Evolutionary conservation across 2,329 filamentous ascomycete genomes (phyloP).

Genomic region (Colletotrichum sojae): DNA sequence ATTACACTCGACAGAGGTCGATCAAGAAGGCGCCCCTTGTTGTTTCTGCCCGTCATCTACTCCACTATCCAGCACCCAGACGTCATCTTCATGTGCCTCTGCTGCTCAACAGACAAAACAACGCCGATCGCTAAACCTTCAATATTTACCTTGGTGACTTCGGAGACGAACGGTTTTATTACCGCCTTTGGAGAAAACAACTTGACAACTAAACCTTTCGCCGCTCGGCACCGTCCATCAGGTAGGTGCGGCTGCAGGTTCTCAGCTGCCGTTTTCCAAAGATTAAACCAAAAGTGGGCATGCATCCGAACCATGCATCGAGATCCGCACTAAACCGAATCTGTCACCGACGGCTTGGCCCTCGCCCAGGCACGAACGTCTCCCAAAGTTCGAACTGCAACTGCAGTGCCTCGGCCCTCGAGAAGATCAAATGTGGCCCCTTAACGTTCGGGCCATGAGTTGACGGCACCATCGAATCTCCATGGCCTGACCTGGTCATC

Average conservation of each 20-base stretch:
- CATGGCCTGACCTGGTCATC: no score
- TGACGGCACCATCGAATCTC: no score
- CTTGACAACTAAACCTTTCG: neutral
- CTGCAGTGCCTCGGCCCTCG: neutral
- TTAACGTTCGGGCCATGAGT: no score
- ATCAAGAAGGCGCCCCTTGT: neutral
- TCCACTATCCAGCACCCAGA: conserved; percentile 18
- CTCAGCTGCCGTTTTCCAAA: neutral
- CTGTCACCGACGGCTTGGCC: neutral
- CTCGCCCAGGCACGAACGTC: neutral
- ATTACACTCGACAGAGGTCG: neutral
- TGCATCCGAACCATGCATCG: neutral
- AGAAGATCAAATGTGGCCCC: neutral
- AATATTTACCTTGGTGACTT: neutral
- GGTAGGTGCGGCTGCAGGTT: neutral
- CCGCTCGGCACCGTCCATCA: neutral
- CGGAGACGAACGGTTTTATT: neutral
- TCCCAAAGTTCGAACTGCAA: neutral
- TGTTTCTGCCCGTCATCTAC: conserved; percentile 1
- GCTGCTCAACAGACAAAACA: neutral
- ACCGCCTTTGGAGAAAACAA: neutral
- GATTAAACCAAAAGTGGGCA: neutral
- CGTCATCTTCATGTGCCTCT: conserved; percentile 9
- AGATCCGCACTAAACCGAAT: neutral
- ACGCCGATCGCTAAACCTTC: neutral